phyloP scores from a whole-genome alignment of 306 rosid genomes.

The Rosa multiflora region DNA sequence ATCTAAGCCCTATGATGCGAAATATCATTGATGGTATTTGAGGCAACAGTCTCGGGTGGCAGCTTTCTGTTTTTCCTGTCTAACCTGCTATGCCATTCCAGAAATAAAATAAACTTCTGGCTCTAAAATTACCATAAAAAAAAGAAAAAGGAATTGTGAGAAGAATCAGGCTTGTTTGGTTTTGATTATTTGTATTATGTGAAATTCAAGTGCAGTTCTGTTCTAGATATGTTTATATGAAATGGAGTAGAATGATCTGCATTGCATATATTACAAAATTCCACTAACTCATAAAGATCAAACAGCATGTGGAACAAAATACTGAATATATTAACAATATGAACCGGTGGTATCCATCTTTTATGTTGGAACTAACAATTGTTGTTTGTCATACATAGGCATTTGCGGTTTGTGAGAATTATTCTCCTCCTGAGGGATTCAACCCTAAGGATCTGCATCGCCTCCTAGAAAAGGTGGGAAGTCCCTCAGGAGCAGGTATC shows the following conservation, averaged over 20 bases:
- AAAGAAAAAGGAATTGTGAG: not conserved
- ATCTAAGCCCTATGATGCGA: not conserved
- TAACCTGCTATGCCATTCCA: not conserved
- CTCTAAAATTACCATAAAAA: not conserved
- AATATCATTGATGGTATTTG: not conserved
- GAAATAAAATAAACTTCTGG: not conserved
- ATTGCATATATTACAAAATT: not conserved
- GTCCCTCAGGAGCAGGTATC: constrained; percentile 83
- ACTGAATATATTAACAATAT: not conserved
- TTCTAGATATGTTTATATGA: not conserved
- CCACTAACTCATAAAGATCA: not conserved
- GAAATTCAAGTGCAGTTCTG: not conserved
- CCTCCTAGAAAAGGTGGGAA: constrained; percentile 92
- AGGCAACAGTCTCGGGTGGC: not conserved
- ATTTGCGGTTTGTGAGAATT: constrained; percentile 94
- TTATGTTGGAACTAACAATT: constrained; percentile 15
- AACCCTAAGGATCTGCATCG: constrained; percentile 77
- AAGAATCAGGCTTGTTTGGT: not conserved
- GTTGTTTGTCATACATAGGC: constrained; percentile 60
- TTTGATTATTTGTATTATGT: not conserved
- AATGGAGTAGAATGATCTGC: not conserved
- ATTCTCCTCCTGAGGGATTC: constrained; percentile 93
- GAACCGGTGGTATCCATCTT: not conserved
- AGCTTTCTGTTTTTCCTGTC: not conserved
- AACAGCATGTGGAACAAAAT: not conserved